A percentile compares a stretch with the other conserved stretches of the same genome.
phyloP scores from a whole-genome alignment of 495 filamentous ascomycete species.

The Stereocaulon alpinum region DNA sequence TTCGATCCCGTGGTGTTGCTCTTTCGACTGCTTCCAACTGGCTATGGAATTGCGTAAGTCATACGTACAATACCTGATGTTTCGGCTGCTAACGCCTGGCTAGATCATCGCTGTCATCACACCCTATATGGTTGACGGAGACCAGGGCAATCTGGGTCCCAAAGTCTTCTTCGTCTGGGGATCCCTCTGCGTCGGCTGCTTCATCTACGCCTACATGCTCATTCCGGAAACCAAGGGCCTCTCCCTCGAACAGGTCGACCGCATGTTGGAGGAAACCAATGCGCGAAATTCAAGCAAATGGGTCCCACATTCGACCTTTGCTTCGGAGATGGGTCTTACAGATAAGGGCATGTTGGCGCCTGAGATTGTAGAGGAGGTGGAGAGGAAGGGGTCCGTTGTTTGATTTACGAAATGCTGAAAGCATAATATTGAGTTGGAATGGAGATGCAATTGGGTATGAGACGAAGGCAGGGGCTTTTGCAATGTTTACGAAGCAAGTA shows the following conservation, averaged over 20 bases:
- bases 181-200: constrained; percentile 49
- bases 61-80: too few species aligned
- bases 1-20: constrained; percentile 64
- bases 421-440: not conserved
- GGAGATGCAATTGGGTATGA: not conserved
- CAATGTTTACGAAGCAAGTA: not conserved
- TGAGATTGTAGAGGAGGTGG: constrained; percentile 27
- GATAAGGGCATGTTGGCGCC: constrained; percentile 33
- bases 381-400: constrained; percentile 22
- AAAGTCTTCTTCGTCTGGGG: constrained; percentile 79
- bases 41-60: constrained; percentile 56
- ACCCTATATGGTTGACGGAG: constrained; percentile 57
- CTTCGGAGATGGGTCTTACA: constrained; percentile 46
- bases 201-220: constrained; percentile 63
- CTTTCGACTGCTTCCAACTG: constrained; percentile 73
- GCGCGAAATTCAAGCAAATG: constrained; percentile 61
- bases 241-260: constrained; percentile 75
- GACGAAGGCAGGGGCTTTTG: not conserved
- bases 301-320: constrained; percentile 62
- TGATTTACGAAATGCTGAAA: not conserved
- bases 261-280: constrained; percentile 71
- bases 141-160: constrained; percentile 54
- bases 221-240: constrained; percentile 74
- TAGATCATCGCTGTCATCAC: constrained; percentile 55
- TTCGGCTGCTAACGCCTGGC: not conserved